Conservation (phyloP, 257 asterid species). For the Mitragyna speciosa region DNA sequence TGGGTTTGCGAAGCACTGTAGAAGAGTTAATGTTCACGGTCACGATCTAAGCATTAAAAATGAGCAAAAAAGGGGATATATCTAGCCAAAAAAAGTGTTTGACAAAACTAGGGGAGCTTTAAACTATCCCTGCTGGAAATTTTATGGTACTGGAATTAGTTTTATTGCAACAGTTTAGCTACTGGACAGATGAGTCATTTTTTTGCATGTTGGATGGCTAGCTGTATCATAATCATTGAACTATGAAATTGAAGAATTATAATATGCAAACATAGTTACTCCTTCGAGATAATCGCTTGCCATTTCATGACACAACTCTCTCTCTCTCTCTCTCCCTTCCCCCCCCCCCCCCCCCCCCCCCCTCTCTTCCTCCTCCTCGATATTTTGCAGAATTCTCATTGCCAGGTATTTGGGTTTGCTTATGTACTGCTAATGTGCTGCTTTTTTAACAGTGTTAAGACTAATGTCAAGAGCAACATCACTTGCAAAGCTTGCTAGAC, state of each 20-base stretch:
- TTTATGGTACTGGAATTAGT: background rate
- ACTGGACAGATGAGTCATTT: background rate
- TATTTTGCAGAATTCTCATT: too few relatives aligned
- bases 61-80: too few relatives aligned
- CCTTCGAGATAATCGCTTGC: background rate
- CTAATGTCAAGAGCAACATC: constrained; percentile 41
- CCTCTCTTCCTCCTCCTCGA: too few relatives aligned
- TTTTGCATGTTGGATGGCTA: background rate
- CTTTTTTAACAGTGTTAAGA: constrained; percentile 13
- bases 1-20: too few relatives aligned
- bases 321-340: constrained; percentile 2
- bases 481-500: constrained; percentile 39
- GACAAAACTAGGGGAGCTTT: background rate
- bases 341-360: too few relatives aligned
- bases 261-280: background rate
- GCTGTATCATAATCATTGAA: background rate
- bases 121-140: background rate
- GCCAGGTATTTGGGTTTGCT: background rate
- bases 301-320: background rate
- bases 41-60: background rate
- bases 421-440: background rate
- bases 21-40: background rate
- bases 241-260: background rate
- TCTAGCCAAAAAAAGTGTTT: background rate
- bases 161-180: background rate